Conservation (phyloP, 768 basidiomycete species). For the Amanita exitialis region DNA sequence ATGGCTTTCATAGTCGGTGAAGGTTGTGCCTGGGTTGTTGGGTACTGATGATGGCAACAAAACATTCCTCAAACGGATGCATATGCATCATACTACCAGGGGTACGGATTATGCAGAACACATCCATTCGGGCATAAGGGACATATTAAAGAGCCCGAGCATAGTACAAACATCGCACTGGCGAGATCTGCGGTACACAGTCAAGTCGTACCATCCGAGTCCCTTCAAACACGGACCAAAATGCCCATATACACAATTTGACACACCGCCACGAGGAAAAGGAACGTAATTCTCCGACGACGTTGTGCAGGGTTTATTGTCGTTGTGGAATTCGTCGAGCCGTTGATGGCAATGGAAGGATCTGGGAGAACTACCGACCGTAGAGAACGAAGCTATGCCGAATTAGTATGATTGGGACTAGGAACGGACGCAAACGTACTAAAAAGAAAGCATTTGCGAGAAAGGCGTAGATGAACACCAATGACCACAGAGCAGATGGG, state of each 20-base stretch:
- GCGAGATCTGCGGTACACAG: background rate
- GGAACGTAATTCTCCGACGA: conserved; percentile 77
- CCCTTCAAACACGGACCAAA: conserved; percentile 43
- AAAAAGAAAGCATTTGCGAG: conserved; percentile 91
- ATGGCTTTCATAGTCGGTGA: too few relatives aligned
- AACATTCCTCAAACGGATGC: too few relatives aligned
- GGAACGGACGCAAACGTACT: conserved; percentile 31
- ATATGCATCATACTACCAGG: too few relatives aligned
- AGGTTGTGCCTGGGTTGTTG: too few relatives aligned
- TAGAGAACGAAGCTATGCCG: conserved; percentile 73
- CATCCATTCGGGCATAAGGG: too few relatives aligned
- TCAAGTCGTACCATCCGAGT: background rate
- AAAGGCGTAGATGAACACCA: conserved; percentile 79
- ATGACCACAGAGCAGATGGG: conserved; percentile 50
- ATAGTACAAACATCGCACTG: background rate
- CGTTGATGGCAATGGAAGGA: conserved; percentile 30
- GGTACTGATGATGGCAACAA: too few relatives aligned
- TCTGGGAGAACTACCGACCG: conserved; percentile 90
- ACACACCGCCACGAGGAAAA: conserved; percentile 75
- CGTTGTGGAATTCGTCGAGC: conserved; percentile 22
- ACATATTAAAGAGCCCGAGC: too few relatives aligned
- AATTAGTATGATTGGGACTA: background rate
- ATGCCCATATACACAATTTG: conserved; percentile 85
- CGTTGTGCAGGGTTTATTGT: conserved; percentile 75
- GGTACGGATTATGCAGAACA: too few relatives aligned